A percentile compares a stretch with the other conserved stretches of the same genome.
These are phyloP conservation scores for Coriolopsis trogii DNA, from an alignment of 1,284 basidiomycete species.

Conservation along the genomic window DNA sequence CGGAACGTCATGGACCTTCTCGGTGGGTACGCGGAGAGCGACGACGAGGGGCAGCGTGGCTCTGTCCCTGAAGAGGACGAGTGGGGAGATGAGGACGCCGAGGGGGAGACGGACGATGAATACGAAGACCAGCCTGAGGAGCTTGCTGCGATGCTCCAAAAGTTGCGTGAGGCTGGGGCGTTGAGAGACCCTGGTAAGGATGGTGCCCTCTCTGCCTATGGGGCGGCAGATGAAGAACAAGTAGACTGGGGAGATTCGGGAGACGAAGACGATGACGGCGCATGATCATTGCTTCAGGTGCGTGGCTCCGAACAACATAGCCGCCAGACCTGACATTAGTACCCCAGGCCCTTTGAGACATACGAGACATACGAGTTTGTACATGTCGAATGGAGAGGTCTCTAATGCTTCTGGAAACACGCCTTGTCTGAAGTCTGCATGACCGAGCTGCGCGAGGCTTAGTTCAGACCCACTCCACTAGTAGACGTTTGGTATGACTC, in stretches of 20 bases:
- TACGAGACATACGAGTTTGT: too few species aligned
- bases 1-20: slow-evolving; percentile 48
- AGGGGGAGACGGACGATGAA: slow-evolving; percentile 31
- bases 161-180: slow-evolving; percentile 49
- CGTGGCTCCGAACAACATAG: too few species aligned
- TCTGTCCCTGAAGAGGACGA: slow-evolving; percentile 9
- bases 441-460: too few species aligned
- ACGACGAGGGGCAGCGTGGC: slow-evolving; percentile 33
- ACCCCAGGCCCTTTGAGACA: too few species aligned
- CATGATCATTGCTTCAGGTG: too few species aligned
- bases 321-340: too few species aligned
- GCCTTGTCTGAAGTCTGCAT: too few species aligned
- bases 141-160: slow-evolving; percentile 50
- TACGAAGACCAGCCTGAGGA: slow-evolving; percentile 45
- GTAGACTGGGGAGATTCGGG: slow-evolving; percentile 67
- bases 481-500: too few species aligned
- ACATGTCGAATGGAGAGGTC: too few species aligned
- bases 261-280: slow-evolving; percentile 36
- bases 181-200: slow-evolving; percentile 32
- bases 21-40: slow-evolving; percentile 59
- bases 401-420: too few species aligned
- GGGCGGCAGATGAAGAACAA: slow-evolving; percentile 49
- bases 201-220: slow-evolving; percentile 25
- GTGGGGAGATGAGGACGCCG: slow-evolving; percentile 34
- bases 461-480: too few species aligned